Evolutionary conservation across 108 stramenopile species (phyloP), one percentile per base, ranked within the genome.

Genomic region (Aurantiochytrium sp.): DNA sequence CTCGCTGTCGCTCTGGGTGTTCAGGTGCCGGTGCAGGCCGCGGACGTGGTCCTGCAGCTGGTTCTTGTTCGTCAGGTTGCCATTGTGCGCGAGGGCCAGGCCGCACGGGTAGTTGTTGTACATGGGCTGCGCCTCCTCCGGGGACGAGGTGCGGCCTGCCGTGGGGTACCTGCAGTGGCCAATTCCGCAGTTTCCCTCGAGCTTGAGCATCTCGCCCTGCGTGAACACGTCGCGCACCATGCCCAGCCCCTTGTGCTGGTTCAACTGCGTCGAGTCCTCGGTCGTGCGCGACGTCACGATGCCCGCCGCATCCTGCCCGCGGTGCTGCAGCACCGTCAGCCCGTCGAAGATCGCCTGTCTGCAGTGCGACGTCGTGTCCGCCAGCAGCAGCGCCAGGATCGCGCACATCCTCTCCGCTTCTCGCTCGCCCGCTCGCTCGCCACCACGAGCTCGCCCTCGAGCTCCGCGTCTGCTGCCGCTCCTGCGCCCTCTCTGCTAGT

Each of bases 241-340:
- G 42, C 99, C 99, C 88, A 97, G 98, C 92, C 97, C 98, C 92
- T 98, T 98, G 60, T 96, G 95, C 35, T 98, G 92, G 91, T 97
- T 96, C 59, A 98, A 93, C 58, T 96, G 95, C 8, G 92, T 90
- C 44, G 92, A 92, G 90, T 97, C 95, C 25, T 53, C 45, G 4
- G 45, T n/a, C 58, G 89, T 89, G 3, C 23, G 16, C 10, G 96
- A 93, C 49, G 97, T 97, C 28, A 96, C 97, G 69, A 97, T 98
- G 23, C 99, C 99, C 42, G 99, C 99, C n/a, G 98, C 98, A 91
- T 99, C 99, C 92, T 99, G 99, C 18, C 99, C 99, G 35, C 99
- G 97, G 92, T 99, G 99, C 90, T 99, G 98, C 88, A 99, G 96
- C 69, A 98, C 96, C 14, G 97, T 98, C 87, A 99, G 96, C 45